phyloP scores from a whole-genome alignment of 345 rosid species.

The Salix caprea region DNA sequence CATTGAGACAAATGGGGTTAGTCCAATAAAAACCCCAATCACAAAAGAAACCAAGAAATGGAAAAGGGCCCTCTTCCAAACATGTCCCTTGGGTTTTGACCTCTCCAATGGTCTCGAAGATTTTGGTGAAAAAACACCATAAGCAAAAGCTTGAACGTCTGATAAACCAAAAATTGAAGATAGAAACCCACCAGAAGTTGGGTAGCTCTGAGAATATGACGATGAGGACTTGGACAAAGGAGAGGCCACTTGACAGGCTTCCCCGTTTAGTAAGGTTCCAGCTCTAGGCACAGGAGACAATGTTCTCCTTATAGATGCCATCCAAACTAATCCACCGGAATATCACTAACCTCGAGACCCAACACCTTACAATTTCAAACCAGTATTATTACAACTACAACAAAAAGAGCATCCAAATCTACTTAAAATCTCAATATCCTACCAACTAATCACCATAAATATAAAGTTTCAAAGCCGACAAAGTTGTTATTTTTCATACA shows the following conservation, averaged over 20 bases:
- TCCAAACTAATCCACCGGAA: slow-evolving; percentile 18
- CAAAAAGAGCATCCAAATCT: slow-evolving; percentile 13
- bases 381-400: not conserved
- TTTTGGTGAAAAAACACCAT: slow-evolving; percentile 34
- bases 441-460: not conserved
- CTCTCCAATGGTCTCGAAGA: slow-evolving; percentile 41
- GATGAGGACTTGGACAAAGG: slow-evolving; percentile 47
- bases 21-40: slow-evolving; percentile 48
- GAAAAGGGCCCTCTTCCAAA: slow-evolving; percentile 47
- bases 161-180: slow-evolving; percentile 35
- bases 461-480: not conserved
- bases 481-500: not conserved
- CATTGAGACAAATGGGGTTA: slow-evolving; percentile 37
- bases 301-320: slow-evolving; percentile 66
- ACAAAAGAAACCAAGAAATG: slow-evolving; percentile 50
- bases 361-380: not conserved
- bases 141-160: slow-evolving; percentile 36
- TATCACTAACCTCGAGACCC: not conserved
- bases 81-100: slow-evolving; percentile 41
- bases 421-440: not conserved
- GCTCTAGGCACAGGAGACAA: slow-evolving; percentile 49
- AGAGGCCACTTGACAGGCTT: slow-evolving; percentile 49
- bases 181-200: slow-evolving; percentile 33
- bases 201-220: slow-evolving; percentile 24
- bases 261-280: slow-evolving; percentile 39